Evolutionary conservation across 2,329 filamentous ascomycete species (phyloP).

Genomic region (Fusarium xyrophilum): DNA sequence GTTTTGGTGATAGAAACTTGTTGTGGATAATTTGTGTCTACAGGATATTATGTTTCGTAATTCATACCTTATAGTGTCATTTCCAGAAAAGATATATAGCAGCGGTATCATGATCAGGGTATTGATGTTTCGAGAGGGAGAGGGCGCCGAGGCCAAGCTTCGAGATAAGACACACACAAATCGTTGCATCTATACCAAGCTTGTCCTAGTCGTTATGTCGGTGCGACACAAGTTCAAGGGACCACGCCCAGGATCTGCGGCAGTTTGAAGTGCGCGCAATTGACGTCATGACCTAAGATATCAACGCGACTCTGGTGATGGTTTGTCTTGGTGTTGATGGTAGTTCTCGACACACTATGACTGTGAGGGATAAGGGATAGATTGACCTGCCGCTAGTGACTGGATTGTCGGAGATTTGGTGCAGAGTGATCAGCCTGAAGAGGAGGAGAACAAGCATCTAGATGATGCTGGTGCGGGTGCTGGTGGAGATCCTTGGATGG

Average conservation of each 20-base stretch:
- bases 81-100: neutral
- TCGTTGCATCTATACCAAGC: constrained; percentile 9
- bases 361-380: neutral
- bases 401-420: neutral
- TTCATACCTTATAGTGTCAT: neutral
- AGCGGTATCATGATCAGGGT: neutral
- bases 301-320: constrained; percentile 24
- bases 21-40: neutral
- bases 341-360: neutral
- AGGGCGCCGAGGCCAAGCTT: constrained; percentile 3
- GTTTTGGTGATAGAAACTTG: neutral
- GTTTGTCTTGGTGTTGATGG: constrained; percentile 17
- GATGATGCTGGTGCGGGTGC: neutral
- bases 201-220: constrained; percentile 13
- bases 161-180: neutral
- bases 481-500: constrained; percentile 21
- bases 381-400: neutral
- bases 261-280: neutral
- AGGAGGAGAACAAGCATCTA: neutral
- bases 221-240: constrained; percentile 23
- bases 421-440: neutral
- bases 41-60: neutral
- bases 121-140: neutral
- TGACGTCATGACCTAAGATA: constrained; percentile 30
- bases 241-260: constrained; percentile 11